Conservation (phyloP, 2,329 filamentous ascomycete species). For the Tympanopsis confertula region DNA sequence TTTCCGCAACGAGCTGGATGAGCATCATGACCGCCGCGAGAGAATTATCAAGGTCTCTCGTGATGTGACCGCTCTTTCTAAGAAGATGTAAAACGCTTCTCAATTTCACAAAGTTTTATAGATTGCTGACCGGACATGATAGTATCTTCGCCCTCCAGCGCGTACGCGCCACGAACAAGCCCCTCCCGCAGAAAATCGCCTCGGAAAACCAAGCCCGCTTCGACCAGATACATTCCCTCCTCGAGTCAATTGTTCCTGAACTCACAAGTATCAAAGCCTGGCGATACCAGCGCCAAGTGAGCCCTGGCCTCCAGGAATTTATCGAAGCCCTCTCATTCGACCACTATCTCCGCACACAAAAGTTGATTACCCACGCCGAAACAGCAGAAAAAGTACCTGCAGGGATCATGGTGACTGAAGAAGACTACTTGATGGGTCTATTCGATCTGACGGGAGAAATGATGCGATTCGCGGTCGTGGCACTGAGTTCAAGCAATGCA, state of each 20-base stretch:
- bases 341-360: slow-evolving; percentile 73
- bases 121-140: slow-evolving; percentile 4
- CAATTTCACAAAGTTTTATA: slow-evolving; percentile 4
- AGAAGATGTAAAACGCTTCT: slow-evolving; percentile 68
- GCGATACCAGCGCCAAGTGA: slow-evolving; percentile 71
- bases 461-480: slow-evolving; percentile 91
- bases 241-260: slow-evolving; percentile 58
- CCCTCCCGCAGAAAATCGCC: slow-evolving; percentile 56
- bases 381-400: slow-evolving; percentile 6
- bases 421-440: slow-evolving; percentile 82
- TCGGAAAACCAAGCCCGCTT: slow-evolving; percentile 62
- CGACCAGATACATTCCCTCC: slow-evolving; percentile 58
- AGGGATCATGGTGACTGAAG: slow-evolving; percentile 55
- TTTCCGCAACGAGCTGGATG: slow-evolving; percentile 80
- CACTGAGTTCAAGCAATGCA: slow-evolving; percentile 59
- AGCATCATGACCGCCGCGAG: slow-evolving; percentile 87
- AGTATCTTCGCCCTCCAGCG: slow-evolving; percentile 80
- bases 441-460: slow-evolving; percentile 93
- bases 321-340: slow-evolving; percentile 84
- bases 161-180: slow-evolving; percentile 48
- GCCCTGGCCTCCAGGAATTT: slow-evolving; percentile 77
- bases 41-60: slow-evolving; percentile 80
- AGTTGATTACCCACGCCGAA: slow-evolving; percentile 43
- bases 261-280: slow-evolving; percentile 68
- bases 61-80: slow-evolving; percentile 86